These are phyloP conservation scores for Artomyces pyxidatus DNA, from an alignment of 768 basidiomycete genomes.

Conservation along the genomic window DNA sequence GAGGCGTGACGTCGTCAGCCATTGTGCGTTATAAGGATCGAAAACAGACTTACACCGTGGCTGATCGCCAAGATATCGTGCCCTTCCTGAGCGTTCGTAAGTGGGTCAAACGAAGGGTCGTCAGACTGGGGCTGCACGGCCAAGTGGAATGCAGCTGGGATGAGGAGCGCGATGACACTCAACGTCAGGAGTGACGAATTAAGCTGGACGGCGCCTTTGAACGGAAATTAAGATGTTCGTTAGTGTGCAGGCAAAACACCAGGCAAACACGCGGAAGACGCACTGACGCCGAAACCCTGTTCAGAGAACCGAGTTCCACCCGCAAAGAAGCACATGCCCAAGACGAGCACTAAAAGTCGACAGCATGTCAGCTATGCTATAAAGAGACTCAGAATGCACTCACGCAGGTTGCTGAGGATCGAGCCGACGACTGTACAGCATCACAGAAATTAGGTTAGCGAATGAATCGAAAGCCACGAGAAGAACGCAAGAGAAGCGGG, in stretches of 20 bases:
- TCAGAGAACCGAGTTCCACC: slow-evolving; percentile 73
- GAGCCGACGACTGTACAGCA: slow-evolving; percentile 33
- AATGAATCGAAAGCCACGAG: too few relatives aligned
- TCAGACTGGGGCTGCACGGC: slow-evolving; percentile 22
- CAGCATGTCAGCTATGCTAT: slow-evolving; percentile 3
- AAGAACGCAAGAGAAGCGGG: too few relatives aligned
- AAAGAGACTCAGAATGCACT: slow-evolving; percentile 7
- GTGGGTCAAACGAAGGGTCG: slow-evolving; percentile 13
- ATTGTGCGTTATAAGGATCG: background rate
- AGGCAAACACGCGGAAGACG: slow-evolving; percentile 21
- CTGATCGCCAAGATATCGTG: slow-evolving; percentile 41
- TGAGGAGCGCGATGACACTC: slow-evolving; percentile 70
- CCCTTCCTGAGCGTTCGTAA: slow-evolving; percentile 27
- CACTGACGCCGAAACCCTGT: slow-evolving; percentile 71
- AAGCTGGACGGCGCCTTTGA: slow-evolving; percentile 50
- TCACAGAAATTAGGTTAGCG: background rate
- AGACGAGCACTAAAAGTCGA: slow-evolving; percentile 50
- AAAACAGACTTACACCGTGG: slow-evolving; percentile 33
- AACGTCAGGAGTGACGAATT: slow-evolving; percentile 71
- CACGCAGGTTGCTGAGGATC: slow-evolving; percentile 38
- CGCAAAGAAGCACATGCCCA: slow-evolving; percentile 89
- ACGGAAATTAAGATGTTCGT: background rate
- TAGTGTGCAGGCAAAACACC: too few relatives aligned
- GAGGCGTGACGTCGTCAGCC: background rate
- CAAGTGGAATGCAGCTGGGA: slow-evolving; percentile 77